Conservation (phyloP, 768 basidiomycete genomes). For the Lactifluus echinatus region DNA sequence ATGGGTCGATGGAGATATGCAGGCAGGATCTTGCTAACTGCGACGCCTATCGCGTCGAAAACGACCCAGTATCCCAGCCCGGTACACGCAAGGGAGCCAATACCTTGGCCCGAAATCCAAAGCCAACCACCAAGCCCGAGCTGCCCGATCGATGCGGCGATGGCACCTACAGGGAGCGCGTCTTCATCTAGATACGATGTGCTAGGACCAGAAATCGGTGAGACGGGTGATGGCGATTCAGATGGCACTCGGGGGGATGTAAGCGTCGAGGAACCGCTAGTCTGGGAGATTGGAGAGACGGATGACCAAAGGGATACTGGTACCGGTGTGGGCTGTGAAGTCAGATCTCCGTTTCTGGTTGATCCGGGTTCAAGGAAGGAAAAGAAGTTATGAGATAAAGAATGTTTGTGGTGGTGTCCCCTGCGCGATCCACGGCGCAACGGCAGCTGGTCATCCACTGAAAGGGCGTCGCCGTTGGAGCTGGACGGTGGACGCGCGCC, state of each 20-base stretch:
- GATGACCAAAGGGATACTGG: constrained; percentile 66
- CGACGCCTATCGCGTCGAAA: constrained; percentile 85
- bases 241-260: constrained; percentile 1
- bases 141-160: constrained; percentile 29
- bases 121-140: constrained; percentile 63
- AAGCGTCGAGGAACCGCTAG: constrained; percentile 4
- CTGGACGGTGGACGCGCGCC: constrained; percentile 43
- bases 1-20: constrained; percentile 33
- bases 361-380: constrained; percentile 82
- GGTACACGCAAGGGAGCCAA: constrained; percentile 79
- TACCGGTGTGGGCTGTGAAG: constrained; percentile 49
- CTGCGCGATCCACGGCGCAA: constrained; percentile 35
- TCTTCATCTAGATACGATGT: constrained; percentile 3
- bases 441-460: constrained; percentile 24
- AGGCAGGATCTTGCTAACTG: constrained; percentile 38
- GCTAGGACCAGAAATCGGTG: constrained; percentile 1
- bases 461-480: constrained; percentile 21
- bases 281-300: constrained; percentile 35
- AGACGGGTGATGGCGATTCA: background rate
- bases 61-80: constrained; percentile 96
- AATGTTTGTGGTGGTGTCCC: constrained; percentile 91
- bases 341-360: constrained; percentile 31
- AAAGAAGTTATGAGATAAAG: constrained; percentile 90
- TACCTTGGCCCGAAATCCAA: constrained; percentile 86
- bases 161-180: constrained; percentile 13